phyloP scores from a whole-genome alignment of 2,329 filamentous ascomycete genomes.

The Sporothrix protearum region DNA sequence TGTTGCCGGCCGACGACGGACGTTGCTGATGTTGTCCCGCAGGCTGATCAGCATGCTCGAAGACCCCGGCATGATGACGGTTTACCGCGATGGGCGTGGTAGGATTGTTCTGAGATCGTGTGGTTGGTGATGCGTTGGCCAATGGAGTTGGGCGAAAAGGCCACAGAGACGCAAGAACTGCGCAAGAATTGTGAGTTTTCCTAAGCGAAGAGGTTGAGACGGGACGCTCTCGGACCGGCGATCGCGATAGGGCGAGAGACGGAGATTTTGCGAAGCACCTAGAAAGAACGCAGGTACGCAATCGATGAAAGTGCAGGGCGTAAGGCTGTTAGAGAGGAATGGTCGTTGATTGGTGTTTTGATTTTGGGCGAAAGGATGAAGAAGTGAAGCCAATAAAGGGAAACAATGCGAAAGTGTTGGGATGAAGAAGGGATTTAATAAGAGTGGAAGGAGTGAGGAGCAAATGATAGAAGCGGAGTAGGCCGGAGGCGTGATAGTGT shows the following conservation, averaged over 20 bases:
- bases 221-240: not conserved
- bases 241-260: not conserved
- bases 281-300: not conserved
- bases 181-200: not conserved
- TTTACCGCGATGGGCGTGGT: not conserved
- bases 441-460: not conserved
- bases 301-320: not conserved
- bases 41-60: constrained; percentile 69
- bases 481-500: not conserved
- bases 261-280: not conserved
- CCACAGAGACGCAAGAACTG: not conserved
- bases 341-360: not conserved
- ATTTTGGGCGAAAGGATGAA: not conserved
- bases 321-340: not conserved
- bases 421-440: not conserved
- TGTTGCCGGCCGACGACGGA: constrained; percentile 56
- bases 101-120: not conserved
- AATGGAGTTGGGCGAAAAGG: not conserved
- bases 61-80: constrained; percentile 57
- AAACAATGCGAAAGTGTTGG: not conserved
- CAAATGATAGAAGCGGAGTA: not conserved
- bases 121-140: not conserved
- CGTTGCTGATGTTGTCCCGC: constrained; percentile 61
- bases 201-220: not conserved
- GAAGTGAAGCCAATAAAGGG: not conserved